A percentile compares a stretch with the other conserved stretches of the same genome.
Evolutionary conservation across 768 basidiomycete species (phyloP).

Genomic region (Coprinellus aureogranulatus): DNA sequence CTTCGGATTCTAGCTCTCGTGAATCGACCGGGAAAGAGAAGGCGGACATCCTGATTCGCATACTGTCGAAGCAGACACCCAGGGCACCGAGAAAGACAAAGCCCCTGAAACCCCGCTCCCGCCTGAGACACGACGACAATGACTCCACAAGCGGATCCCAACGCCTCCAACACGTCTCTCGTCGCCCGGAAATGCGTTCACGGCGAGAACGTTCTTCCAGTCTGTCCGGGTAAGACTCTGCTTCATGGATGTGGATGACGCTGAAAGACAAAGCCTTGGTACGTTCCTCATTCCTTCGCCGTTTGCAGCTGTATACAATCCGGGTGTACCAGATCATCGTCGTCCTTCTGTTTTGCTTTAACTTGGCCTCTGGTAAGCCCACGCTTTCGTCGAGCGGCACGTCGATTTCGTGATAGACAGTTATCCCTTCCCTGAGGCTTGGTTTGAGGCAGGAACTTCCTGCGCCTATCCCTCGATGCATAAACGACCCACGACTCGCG

Average conservation of each 20-base stretch:
- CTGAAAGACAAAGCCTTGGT: slow-evolving; percentile 90
- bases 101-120: slow-evolving; percentile 39
- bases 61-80: slow-evolving; percentile 27
- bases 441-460: too few species aligned
- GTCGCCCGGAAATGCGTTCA: slow-evolving; percentile 67
- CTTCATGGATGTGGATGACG: slow-evolving; percentile 80
- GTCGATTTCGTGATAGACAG: too few species aligned
- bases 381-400: too few species aligned
- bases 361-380: slow-evolving; percentile 86
- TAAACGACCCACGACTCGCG: too few species aligned
- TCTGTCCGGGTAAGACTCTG: slow-evolving; percentile 64
- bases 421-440: too few species aligned
- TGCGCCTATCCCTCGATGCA: too few species aligned
- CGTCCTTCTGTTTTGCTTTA: slow-evolving; percentile 57
- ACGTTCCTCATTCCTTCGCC: slow-evolving; percentile 27
- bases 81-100: slow-evolving; percentile 15
- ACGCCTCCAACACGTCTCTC: slow-evolving; percentile 40
- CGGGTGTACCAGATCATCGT: background rate
- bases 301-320: too few species aligned
- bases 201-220: slow-evolving; percentile 74
- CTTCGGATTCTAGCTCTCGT: background rate
- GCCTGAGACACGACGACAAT: slow-evolving; percentile 23
- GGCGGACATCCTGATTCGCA: slow-evolving; percentile 22
- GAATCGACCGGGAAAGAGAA: slow-evolving; percentile 8
- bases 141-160: slow-evolving; percentile 10